Evolutionary conservation across 257 asterid genomes (phyloP).

Genomic region (Capsicum baccatum): DNA sequence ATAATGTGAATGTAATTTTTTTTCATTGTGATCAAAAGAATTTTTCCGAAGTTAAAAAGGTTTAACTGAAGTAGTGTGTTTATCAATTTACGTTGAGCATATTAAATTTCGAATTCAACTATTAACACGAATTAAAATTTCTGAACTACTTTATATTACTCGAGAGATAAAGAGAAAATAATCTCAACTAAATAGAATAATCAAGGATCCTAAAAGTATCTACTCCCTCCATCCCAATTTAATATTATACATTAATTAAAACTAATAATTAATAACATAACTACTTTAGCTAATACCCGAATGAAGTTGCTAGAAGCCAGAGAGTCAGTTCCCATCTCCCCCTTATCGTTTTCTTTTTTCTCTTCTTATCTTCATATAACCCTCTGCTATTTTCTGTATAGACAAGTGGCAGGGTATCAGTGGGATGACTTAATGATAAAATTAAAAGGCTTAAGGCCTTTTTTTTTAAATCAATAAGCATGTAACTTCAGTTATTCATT

Average conservation of each 20-base stretch:
- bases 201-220: too few species aligned
- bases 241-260: too few species aligned
- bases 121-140: not conserved
- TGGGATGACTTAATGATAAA: not conserved
- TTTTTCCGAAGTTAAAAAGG: too few species aligned
- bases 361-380: constrained; percentile 24
- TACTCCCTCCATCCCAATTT: too few species aligned
- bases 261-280: too few species aligned
- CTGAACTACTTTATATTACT: too few species aligned
- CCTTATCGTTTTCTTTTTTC: constrained; percentile 36
- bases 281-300: too few species aligned
- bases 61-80: not conserved
- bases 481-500: not conserved
- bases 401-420: constrained; percentile 28
- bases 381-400: constrained; percentile 31
- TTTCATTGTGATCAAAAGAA: too few species aligned
- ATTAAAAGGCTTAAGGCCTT: not conserved
- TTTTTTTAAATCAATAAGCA: not conserved
- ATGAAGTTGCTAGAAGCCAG: not conserved
- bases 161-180: too few species aligned
- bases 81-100: not conserved
- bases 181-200: too few species aligned
- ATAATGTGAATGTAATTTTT: too few species aligned
- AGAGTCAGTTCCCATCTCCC: constrained; percentile 25
- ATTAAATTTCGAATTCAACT: not conserved